Conservation (phyloP, 1,284 basidiomycete species). For the Puccinia novopanici region DNA sequence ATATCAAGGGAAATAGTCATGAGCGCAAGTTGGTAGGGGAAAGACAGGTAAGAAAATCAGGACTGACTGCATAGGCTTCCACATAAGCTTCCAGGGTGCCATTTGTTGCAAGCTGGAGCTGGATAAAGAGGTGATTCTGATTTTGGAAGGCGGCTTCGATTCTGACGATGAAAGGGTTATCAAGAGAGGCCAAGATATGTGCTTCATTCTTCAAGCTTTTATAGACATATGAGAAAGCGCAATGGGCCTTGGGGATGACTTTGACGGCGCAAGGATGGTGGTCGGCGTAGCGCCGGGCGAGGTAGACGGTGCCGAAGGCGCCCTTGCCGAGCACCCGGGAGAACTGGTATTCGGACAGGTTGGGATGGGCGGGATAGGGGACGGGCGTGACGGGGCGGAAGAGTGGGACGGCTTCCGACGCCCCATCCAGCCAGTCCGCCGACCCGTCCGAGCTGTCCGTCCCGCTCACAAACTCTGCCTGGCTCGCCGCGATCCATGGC, state of each 20-base stretch:
- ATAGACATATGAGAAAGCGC: background rate
- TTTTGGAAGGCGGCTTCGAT: slow-evolving; percentile 31
- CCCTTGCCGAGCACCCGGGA: background rate
- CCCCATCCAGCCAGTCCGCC: too few relatives aligned
- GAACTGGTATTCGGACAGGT: background rate
- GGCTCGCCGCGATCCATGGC: too few relatives aligned
- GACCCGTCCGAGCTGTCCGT: too few relatives aligned
- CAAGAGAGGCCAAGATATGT: background rate
- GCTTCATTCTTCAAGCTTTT: slow-evolving; percentile 20
- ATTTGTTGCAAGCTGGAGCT: background rate
- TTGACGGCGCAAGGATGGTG: slow-evolving; percentile 18
- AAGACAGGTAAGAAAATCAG: background rate
- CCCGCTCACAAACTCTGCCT: too few relatives aligned
- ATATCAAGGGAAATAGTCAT: background rate
- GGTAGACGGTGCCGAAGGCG: slow-evolving; percentile 11
- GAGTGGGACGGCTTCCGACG: too few relatives aligned
- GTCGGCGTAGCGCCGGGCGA: slow-evolving; percentile 1
- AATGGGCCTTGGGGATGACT: background rate
- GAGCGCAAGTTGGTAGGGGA: background rate
- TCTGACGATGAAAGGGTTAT: slow-evolving; percentile 21
- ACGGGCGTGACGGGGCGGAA: too few relatives aligned
- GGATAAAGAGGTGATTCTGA: slow-evolving; percentile 11
- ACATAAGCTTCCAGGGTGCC: slow-evolving; percentile 1
- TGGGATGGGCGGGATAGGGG: background rate
- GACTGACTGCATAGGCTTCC: slow-evolving; percentile 9